Evolutionary conservation across 2,329 filamentous ascomycete genomes (phyloP).

Genomic region (Monilinia aucupariae): DNA sequence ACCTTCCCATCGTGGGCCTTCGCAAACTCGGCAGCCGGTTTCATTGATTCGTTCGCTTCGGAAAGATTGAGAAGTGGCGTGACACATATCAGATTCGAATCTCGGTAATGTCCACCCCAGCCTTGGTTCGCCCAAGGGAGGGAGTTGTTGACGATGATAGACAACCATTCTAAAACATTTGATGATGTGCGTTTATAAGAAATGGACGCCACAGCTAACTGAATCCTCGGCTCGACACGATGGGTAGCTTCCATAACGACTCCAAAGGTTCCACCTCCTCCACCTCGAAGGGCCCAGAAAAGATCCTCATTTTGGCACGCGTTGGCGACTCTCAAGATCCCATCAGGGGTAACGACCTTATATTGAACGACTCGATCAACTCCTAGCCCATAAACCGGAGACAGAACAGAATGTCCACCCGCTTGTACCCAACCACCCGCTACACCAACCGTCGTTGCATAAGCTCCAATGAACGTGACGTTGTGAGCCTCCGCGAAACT

Average conservation of each 20-base stretch:
- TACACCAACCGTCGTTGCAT: constrained; percentile 44
- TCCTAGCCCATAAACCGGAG: constrained; percentile 45
- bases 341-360: constrained; percentile 45
- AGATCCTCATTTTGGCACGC: constrained; percentile 41
- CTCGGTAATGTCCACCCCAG: constrained; percentile 23
- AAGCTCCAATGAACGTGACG: constrained; percentile 28
- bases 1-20: constrained; percentile 13
- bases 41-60: constrained; percentile 20
- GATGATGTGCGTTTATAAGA: constrained; percentile 14
- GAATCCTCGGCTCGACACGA: constrained; percentile 19
- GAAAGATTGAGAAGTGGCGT: constrained; percentile 20
- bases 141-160: constrained; percentile 20
- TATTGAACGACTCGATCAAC: constrained; percentile 46
- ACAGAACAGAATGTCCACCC: constrained; percentile 51
- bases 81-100: constrained; percentile 19
- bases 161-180: constrained; percentile 17
- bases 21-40: constrained; percentile 17
- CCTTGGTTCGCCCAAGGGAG: constrained; percentile 23
- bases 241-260: constrained; percentile 35
- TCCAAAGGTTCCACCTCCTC: constrained; percentile 42
- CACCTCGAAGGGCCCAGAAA: constrained; percentile 47
- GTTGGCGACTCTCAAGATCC: constrained; percentile 41
- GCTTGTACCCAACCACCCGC: constrained; percentile 45
- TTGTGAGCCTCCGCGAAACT: constrained; percentile 30
- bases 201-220: constrained; percentile 20